Base-by-base conservation (phyloP, 495 filamentous ascomycete genomes). In the Lophiotrema nucula region DNA sequence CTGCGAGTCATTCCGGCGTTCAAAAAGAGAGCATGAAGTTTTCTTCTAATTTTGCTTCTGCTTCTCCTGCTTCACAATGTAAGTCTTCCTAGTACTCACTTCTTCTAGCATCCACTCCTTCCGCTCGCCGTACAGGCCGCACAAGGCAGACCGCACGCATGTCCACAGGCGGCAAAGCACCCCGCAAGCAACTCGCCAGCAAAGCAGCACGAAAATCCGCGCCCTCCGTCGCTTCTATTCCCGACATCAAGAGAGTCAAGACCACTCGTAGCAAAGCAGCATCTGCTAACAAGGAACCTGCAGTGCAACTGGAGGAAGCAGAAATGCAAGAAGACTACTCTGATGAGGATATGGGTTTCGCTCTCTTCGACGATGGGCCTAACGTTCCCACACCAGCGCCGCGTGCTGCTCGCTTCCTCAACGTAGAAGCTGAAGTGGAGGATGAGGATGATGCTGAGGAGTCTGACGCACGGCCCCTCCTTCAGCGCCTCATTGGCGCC, bases 401-500 rank as follows among this genome's bases (percentile, higher is more conserved):
- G 8, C 26, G 18, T 25, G 45, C 28, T 23, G 4, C 24, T 26
- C 1, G 10, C 12, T 31, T 19, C 23, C 25, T 39, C 10, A 22
- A 19, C 24, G 22, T 18, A 3, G 46, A 64, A 28, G 44, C 8
- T 43, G 39, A 57, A 2, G 22, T 8, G 4, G 1, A 39, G 10
- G 55, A 37, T 16, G 38, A 15, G 13, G 59, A 59, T 19, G 53
- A 44, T 33, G 28, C 22, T 4, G 22, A 43, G 24, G n/a, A 15
- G 39, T 11, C 5, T 15, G 47, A 3, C 10, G n/a, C 38, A 19
- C 16, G 15, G 18, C 25, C 13, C 18, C 58, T 42, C 31, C 66
- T 48, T 2, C 41, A 59, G 47, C 42, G 28, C 0, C 56, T 83
- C 0, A 75, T 82, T 13, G 44, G 28, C 1, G 55, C 77, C 24